These are phyloP conservation scores for Grammothele lineata DNA, from an alignment of 768 basidiomycete genomes.

Conservation along the genomic window DNA sequence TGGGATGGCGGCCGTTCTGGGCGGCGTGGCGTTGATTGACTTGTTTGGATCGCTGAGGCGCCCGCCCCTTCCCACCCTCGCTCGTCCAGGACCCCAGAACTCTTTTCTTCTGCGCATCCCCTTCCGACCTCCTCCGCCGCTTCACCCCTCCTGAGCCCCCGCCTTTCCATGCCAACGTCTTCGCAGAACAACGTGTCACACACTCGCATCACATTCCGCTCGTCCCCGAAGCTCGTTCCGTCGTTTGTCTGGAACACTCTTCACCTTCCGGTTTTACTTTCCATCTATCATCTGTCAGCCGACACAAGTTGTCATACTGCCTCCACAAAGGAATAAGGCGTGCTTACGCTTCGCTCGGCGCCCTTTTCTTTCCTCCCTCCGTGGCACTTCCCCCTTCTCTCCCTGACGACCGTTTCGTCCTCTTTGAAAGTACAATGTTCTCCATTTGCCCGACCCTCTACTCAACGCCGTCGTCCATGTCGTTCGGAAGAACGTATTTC, in stretches of 20 bases:
- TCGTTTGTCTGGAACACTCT: too few relatives aligned
- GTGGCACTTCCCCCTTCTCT: too few relatives aligned
- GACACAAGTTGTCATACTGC: too few relatives aligned
- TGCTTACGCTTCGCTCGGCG: neutral
- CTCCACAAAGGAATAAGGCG: neutral
- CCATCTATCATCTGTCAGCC: slow-evolving; percentile 6
- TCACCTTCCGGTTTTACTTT: too few relatives aligned
- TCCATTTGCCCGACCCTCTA: too few relatives aligned
- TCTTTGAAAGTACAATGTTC: too few relatives aligned
- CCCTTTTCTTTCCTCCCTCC: neutral
- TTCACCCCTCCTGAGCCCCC: too few relatives aligned
- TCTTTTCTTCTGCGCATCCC: neutral
- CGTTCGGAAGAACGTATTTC: too few relatives aligned
- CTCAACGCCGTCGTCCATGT: too few relatives aligned
- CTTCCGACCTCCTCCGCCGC: neutral
- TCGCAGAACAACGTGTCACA: neutral
- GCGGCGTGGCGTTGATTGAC: slow-evolving; percentile 29
- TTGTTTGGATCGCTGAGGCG: slow-evolving; percentile 17
- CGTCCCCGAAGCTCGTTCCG: too few relatives aligned
- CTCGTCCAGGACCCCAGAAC: slow-evolving; percentile 24
- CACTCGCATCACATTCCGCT: neutral
- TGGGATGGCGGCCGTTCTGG: slow-evolving; percentile 15
- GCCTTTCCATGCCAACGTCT: slow-evolving; percentile 6
- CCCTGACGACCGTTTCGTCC: too few relatives aligned
- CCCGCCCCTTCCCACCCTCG: slow-evolving; percentile 26